Evolutionary conservation across 306 rosid species (phyloP), one percentile per base, ranked within the genome.

Genomic region (Fragaria iinumae): DNA sequence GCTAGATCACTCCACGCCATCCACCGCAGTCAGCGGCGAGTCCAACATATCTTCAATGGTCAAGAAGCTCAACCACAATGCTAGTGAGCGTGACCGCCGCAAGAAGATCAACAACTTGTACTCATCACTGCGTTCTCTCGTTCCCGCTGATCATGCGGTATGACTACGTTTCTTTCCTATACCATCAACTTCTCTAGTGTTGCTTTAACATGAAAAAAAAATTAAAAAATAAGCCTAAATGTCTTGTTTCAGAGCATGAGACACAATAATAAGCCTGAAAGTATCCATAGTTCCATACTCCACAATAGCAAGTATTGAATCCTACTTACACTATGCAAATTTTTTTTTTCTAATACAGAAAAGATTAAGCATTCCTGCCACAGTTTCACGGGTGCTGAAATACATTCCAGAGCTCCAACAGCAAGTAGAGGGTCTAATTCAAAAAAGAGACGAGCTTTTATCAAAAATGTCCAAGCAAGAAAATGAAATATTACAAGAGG

Each of bases 71-170:
- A 84, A 78, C 73, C 98, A 93, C 80, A 93, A 91, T 71, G 98
- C 94, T 20, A 89, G 88, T 27, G 98, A 93, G 80, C 96, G 94
- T 3, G 89, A 87, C 80, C 98, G 96, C 34, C 96, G 97, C 69
- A 90, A 88, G 88, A 93, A 87, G 84, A 83, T 93, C 80, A 93
- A 89, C 72, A 10, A 39, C 72, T 71, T 91, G 79, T 89, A 87
- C 72, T 86, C 91, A 2, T 89, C 97, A 29, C 85, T 94, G n/a
- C 95, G 94, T 21, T 77, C 91, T 0, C 83, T 94, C 48, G 89
- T 94, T 77, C 97, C 97, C 1, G 18, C 62, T 8, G 85, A 91
- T 62, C 90, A 86, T 69, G 78, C 34, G 90, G 97, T 91, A 91
- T 0, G 67, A 14, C 14, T 29, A 13, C 20, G 5, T 27, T 62